These are phyloP conservation scores for Rosa lucieae DNA, from an alignment of 306 rosid species.

Conservation along the genomic window DNA sequence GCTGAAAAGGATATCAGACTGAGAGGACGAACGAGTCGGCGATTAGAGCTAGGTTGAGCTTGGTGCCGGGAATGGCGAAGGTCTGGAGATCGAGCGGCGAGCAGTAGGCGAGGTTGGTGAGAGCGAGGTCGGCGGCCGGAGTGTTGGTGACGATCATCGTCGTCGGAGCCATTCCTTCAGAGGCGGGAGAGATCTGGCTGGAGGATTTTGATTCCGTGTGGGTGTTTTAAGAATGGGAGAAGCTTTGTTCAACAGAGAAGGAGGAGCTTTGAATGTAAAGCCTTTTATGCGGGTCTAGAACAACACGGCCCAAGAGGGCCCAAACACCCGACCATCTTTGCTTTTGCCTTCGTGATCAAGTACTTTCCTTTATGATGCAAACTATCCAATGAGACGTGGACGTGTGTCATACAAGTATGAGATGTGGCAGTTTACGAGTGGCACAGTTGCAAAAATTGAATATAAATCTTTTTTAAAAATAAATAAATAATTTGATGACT, in stretches of 20 bases:
- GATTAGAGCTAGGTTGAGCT: slow-evolving; percentile 53
- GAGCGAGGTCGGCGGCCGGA: slow-evolving; percentile 66
- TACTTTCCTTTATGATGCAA: no score
- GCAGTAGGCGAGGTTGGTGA: slow-evolving; percentile 76
- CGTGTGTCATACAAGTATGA: no score
- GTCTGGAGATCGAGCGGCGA: slow-evolving; percentile 59
- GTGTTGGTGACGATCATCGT: slow-evolving; percentile 65
- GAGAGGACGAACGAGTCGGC: slow-evolving; percentile 70
- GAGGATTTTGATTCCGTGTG: background rate
- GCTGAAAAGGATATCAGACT: slow-evolving; percentile 66
- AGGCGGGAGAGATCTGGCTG: slow-evolving; percentile 16
- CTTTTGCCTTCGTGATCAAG: no score
- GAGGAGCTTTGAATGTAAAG: background rate
- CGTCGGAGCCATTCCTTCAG: slow-evolving; percentile 22
- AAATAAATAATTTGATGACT: no score
- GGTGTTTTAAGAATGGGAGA: background rate
- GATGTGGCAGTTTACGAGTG: no score
- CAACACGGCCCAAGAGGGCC: background rate
- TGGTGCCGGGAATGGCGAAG: slow-evolving; percentile 62
- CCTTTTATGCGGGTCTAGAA: background rate
- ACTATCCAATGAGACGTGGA: no score
- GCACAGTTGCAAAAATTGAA: no score
- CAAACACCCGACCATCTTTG: background rate
- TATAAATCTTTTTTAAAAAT: no score
- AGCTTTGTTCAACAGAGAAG: background rate